phyloP scores from a whole-genome alignment of 2,329 filamentous ascomycete species.

The Cucurbitaria berberidis region DNA sequence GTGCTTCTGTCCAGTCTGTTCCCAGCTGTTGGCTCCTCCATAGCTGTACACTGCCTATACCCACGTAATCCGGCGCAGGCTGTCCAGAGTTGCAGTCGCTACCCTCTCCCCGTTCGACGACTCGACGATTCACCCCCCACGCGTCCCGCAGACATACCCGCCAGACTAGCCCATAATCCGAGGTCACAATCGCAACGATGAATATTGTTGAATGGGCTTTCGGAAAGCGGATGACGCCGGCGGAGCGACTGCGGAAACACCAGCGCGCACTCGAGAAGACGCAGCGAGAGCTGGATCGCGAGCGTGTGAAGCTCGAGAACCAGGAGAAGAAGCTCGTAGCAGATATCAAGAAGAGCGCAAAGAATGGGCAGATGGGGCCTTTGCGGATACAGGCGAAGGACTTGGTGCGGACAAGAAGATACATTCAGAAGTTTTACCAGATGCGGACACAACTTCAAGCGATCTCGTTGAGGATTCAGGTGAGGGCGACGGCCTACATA shows the following conservation, averaged over 20 bases:
- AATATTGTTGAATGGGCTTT: conserved; percentile 99
- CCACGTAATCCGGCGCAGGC: neutral
- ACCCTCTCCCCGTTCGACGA: neutral
- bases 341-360: conserved; percentile 98
- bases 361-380: conserved; percentile 98
- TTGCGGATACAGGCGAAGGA: conserved; percentile 99
- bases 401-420: conserved; percentile 88
- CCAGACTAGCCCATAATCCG: neutral
- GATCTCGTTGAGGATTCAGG: conserved; percentile 92
- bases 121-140: neutral
- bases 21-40: neutral
- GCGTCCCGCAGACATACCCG: neutral
- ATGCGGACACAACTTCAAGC: conserved; percentile 98
- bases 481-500: conserved; percentile 50
- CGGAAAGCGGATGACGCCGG: conserved; percentile 98
- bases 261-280: conserved; percentile 97
- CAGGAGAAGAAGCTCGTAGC: conserved; percentile 96
- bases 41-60: neutral
- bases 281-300: conserved; percentile 92
- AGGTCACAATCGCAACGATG: conserved; percentile 22
- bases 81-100: neutral
- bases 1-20: neutral
- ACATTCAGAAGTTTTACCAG: conserved; percentile 97
- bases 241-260: conserved; percentile 89
- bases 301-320: conserved; percentile 94